A percentile compares a stretch with the other conserved stretches of the same genome.
phyloP scores from a whole-genome alignment of 805 yeast genomes.

The Debaryomyces tyrocola region DNA sequence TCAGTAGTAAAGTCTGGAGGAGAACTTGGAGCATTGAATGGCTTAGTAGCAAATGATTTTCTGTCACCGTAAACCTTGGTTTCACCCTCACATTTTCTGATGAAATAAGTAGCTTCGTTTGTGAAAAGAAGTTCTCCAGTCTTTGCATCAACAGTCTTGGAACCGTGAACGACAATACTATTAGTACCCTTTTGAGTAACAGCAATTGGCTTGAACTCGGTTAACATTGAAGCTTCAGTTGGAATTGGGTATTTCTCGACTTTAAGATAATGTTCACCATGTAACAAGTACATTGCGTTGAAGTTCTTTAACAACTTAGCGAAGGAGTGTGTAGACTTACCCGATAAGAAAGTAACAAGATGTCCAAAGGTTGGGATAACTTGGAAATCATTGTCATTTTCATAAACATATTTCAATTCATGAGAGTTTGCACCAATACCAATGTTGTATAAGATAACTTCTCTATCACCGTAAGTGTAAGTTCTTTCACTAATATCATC shows the following conservation, averaged over 20 bases:
- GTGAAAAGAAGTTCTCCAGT: constrained; percentile 72
- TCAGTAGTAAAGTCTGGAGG: constrained; percentile 66
- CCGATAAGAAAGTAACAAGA: constrained; percentile 74
- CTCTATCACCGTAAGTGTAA: constrained; percentile 63
- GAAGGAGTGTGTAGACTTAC: constrained; percentile 56
- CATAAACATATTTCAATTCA: constrained; percentile 80
- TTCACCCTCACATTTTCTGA: constrained; percentile 69
- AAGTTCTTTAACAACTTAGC: constrained; percentile 69
- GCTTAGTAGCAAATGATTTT: constrained; percentile 59
- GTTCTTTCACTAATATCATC: constrained; percentile 42
- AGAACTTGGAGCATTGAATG: constrained; percentile 61
- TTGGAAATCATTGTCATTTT: constrained; percentile 73
- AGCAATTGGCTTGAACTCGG: constrained; percentile 67
- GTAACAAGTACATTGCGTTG: constrained; percentile 85
- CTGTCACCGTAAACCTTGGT: constrained; percentile 49
- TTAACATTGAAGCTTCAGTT: constrained; percentile 59
- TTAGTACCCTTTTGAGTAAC: constrained; percentile 84
- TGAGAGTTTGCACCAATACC: constrained; percentile 82
- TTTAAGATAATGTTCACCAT: constrained; percentile 92
- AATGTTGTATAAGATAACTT: constrained; percentile 79
- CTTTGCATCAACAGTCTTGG: constrained; percentile 62
- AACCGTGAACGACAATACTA: constrained; percentile 74
- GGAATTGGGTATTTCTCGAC: constrained; percentile 78
- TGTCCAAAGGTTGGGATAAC: constrained; percentile 90
- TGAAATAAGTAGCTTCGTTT: constrained; percentile 81